A percentile compares a stretch with the other conserved stretches of the same genome.
Evolutionary conservation across 2,329 filamentous ascomycete genomes (phyloP).

Genomic region (Phaeomoniella chlamydospora): DNA sequence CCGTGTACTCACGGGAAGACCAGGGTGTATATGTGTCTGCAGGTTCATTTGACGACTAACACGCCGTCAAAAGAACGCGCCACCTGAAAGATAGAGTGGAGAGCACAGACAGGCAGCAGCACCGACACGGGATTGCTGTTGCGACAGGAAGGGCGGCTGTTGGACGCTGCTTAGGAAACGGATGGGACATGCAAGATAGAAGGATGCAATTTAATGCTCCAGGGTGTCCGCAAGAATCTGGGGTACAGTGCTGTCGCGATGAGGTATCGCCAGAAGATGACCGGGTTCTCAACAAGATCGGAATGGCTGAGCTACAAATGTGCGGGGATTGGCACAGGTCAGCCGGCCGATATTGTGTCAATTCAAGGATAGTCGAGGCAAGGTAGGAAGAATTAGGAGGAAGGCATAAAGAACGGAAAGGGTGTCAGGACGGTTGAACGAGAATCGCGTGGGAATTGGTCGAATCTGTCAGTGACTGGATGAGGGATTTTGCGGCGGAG

Average conservation of each 20-base stretch:
- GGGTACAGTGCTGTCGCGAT: neutral
- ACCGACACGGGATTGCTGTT: neutral
- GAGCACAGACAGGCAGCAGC: constrained; percentile 4
- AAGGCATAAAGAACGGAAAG: neutral
- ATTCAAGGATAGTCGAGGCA: too few relatives aligned
- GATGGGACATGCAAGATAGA: neutral
- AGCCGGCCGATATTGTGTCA: too few relatives aligned
- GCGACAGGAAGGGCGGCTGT: neutral
- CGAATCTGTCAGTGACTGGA: neutral
- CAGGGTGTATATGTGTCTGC: constrained; percentile 35
- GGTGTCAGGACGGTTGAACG: neutral
- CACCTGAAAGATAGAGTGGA: constrained; percentile 3
- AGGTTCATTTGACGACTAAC: constrained; percentile 96
- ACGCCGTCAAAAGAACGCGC: constrained; percentile 87
- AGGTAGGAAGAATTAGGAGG: neutral
- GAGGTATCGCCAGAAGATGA: too few relatives aligned
- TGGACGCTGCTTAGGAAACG: neutral
- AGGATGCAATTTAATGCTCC: neutral
- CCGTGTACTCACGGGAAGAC: constrained; percentile 1
- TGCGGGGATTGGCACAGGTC: neutral
- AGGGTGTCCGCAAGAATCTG: neutral
- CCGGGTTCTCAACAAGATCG: neutral
- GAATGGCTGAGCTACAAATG: neutral
- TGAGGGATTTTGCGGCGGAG: neutral
- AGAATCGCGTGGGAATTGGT: neutral